A percentile compares a stretch with the other conserved stretches of the same genome.
phyloP scores from a whole-genome alignment of 2,329 filamentous ascomycete genomes.

The Penicillium concentricum region DNA sequence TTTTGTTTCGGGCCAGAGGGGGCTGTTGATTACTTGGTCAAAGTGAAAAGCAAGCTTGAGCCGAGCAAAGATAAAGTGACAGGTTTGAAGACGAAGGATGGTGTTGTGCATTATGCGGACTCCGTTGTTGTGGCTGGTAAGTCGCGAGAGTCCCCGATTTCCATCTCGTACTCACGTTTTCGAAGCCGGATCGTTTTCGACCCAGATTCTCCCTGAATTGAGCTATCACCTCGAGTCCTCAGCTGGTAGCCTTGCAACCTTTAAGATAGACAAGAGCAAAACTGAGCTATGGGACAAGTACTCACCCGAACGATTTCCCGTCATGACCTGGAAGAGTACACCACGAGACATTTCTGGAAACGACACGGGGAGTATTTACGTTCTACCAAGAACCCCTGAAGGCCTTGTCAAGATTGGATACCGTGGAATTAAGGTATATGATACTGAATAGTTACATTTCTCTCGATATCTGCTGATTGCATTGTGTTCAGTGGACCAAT shows the following conservation, averaged over 20 bases:
- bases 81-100: constrained; percentile 23
- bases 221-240: constrained; percentile 33
- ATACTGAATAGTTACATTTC: not conserved
- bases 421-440: constrained; percentile 27
- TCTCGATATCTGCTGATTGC: not conserved
- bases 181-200: constrained; percentile 34
- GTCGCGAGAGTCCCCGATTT: not conserved
- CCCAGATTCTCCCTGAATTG: constrained; percentile 30
- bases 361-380: constrained; percentile 32
- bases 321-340: constrained; percentile 34
- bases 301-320: constrained; percentile 33
- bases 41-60: constrained; percentile 6
- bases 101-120: constrained; percentile 18
- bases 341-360: constrained; percentile 27
- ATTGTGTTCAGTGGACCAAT: constrained; percentile 30
- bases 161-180: not conserved
- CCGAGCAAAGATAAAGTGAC: constrained; percentile 10
- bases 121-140: constrained; percentile 28
- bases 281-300: constrained; percentile 34
- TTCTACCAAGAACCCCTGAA: constrained; percentile 28
- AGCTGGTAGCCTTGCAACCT: constrained; percentile 30
- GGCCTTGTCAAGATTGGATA: constrained; percentile 32
- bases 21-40: constrained; percentile 23
- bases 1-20: constrained; percentile 29
- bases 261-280: constrained; percentile 26